Evolutionary conservation across 2,329 filamentous ascomycete genomes (phyloP), one percentile per base, ranked within the genome.

Genomic region (Phialophora tarda): DNA sequence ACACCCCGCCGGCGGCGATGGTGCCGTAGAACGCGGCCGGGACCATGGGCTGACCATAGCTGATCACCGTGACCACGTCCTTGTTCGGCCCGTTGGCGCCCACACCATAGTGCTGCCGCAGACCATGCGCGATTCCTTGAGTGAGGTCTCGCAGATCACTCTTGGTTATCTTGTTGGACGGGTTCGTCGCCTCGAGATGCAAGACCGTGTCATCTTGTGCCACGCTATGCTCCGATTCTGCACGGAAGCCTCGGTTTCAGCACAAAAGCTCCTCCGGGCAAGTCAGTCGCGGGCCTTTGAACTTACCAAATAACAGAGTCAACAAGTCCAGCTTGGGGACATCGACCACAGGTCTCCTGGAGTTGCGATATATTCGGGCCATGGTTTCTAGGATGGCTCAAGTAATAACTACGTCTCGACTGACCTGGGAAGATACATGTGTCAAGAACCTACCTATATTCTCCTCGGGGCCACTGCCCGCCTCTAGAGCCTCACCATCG

Each of bases 1-100:
- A 88, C 28, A 89, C 81, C 21, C 85, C 87, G 0, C 83, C 86
- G 1, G 86, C 85, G 3, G 84, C 86, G 54, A 89, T 79, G 60
- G 87, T 82, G 14, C 82, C 84, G 69, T 81, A 88, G 72, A 86
- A 85, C 1, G 86, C 69, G 12, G 82, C 78, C 0, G 85, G 82
- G 0, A 88, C 77, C 4, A 86, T 78, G 54, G 82, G 82, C 69
- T 88, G 84, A 1, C 86, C 86, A 0, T 83, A 82, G 0, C 84
- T 85, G 30, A 88, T 82, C 21, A 83, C 80, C 3, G 86, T 82
- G 14, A 88, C 83, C 4, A 88, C 82, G 69, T 87, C 84, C 59
- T 80, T 80, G 41, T 78, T 81, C 0, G 81, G 78, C 0, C 85
- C 84, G 12, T 78, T 64, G 2, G 73, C 74, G 12, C 86, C 86